Conservation (phyloP, 768 basidiomycete genomes). For the Rickenella mellea region DNA sequence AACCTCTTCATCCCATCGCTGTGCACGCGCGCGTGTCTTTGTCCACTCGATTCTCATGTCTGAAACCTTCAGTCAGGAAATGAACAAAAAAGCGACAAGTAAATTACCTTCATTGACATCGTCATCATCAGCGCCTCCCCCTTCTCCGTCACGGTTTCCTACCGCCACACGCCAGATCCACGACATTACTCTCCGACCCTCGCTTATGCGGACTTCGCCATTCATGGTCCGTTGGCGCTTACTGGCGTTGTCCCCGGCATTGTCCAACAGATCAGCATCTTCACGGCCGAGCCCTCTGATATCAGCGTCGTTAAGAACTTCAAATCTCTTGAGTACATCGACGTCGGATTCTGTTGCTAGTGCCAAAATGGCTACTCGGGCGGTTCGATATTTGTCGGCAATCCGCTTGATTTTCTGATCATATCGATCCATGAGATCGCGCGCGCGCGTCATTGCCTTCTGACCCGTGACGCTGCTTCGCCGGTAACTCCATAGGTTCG, state of each 20-base stretch:
- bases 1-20: constrained; percentile 15
- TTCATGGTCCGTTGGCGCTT: background rate
- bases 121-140: background rate
- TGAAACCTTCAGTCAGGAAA: background rate
- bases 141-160: background rate
- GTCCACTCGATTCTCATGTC: constrained; percentile 11
- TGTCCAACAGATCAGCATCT: too few relatives aligned
- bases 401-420: too few relatives aligned
- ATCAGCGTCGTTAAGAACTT: too few relatives aligned
- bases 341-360: too few relatives aligned
- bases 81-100: background rate
- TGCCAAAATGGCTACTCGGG: background rate
- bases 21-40: constrained; percentile 8
- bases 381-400: background rate
- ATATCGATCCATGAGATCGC: too few relatives aligned
- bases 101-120: constrained; percentile 1
- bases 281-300: too few relatives aligned
- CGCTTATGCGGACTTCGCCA: background rate
- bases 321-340: too few relatives aligned
- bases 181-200: background rate
- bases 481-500: too few relatives aligned
- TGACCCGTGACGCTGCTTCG: too few relatives aligned
- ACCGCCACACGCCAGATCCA: constrained; percentile 1
- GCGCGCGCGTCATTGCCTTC: too few relatives aligned
- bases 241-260: background rate